Evolutionary conservation across 768 basidiomycete genomes (phyloP).

Genomic region (Phaeotremella skinneri): DNA sequence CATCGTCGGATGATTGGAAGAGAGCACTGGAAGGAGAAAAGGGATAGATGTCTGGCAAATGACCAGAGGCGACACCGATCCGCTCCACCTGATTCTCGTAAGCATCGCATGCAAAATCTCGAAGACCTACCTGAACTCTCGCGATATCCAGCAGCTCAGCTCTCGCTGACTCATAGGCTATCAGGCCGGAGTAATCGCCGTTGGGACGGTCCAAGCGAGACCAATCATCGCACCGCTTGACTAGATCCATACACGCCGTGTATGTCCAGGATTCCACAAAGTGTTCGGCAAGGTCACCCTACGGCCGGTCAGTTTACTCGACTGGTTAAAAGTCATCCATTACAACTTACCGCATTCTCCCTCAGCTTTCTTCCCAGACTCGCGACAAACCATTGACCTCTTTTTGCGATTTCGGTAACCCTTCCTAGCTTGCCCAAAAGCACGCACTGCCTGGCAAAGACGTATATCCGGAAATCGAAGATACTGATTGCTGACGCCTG

Average conservation of each 20-base stretch:
- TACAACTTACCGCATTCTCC: conserved; percentile 66
- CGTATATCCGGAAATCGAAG: conserved; percentile 88
- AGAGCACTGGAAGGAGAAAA: conserved; percentile 59
- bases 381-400: conserved; percentile 70
- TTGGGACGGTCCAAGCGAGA: conserved; percentile 44
- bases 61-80: conserved; percentile 70
- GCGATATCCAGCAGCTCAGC: conserved; percentile 91
- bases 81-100: conserved; percentile 67
- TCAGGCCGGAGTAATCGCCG: conserved; percentile 54
- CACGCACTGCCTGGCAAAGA: conserved; percentile 79
- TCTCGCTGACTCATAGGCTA: conserved; percentile 68
- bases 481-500: conserved; percentile 84
- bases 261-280: conserved; percentile 94
- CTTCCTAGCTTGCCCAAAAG: conserved; percentile 69
- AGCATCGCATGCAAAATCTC: not conserved
- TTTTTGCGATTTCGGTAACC: conserved; percentile 67
- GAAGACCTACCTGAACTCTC: conserved; percentile 66
- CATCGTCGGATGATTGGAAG: conserved; percentile 35
- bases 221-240: conserved; percentile 77
- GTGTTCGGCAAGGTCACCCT: conserved; percentile 54
- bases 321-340: conserved; percentile 10
- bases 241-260: conserved; percentile 77
- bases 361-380: conserved; percentile 72
- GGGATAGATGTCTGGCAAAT: conserved; percentile 69
- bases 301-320: conserved; percentile 58